Base-by-base conservation (phyloP, 108 stramenopile species). In the Fistulifera solaris region DNA sequence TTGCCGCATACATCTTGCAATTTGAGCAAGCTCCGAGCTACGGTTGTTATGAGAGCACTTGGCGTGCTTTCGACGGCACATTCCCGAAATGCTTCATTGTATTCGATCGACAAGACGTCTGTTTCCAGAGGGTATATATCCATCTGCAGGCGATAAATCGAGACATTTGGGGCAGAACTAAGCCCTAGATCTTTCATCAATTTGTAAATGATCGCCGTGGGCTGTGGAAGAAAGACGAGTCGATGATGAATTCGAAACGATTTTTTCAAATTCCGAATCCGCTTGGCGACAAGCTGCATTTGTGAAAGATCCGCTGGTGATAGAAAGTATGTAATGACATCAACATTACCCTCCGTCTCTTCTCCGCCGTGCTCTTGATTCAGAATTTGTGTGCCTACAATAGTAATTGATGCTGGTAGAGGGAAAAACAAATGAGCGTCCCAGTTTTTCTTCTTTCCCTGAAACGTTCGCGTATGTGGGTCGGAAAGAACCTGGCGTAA, bases 1-100 rank as follows among this genome's bases (percentile, higher is more conserved):
- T 56, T 71, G 3, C 85, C 85, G 7, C 57, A 53, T 51, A 81
- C 56, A 43, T 81, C 72, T 68, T 91, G 89, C n/a, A 91, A 52
- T 54, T 83, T 87, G 28, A 84, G 59, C 40, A 91, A 58, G 41
- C 77, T 72, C 22, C 83, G 55, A 13, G 89, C 83, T 12, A 80
- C 77, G 0, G 73, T 65, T 41, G 81, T 68, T 0, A 82, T 58
- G 13, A 83, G 64, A 23, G 63, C 71, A 12, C 70, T 66, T 10
- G 85, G 85, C 24, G 77, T 85, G 0, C 76, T 71, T 46, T 91
- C 81, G 22, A 80, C 66, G 0, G 65, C 54, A 2, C 65, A 65
- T 56, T 81, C 78, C 27, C 40, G 21, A 27, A 72, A 4, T 0
- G 71, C 68, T 43, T 58, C 52, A 10, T 53, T 26, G 27, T 66